phyloP scores from a whole-genome alignment of 805 yeast genomes.

The Candida chauliodis region DNA sequence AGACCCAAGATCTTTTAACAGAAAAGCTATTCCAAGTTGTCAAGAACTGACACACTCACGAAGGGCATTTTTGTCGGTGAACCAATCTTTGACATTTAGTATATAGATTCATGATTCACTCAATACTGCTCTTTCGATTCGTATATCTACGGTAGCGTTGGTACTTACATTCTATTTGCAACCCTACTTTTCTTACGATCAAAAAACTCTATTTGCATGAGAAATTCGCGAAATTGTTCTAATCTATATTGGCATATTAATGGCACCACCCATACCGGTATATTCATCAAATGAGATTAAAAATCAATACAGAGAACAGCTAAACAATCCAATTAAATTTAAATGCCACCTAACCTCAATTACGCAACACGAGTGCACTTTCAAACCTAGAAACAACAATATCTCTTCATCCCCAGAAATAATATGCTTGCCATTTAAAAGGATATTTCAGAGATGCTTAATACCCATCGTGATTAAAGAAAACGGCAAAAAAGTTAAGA shows the following conservation, averaged over 20 bases:
- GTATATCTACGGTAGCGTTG: background rate
- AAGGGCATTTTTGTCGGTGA: too few relatives aligned
- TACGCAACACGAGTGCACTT: conserved; percentile 43
- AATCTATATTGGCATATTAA: too few relatives aligned
- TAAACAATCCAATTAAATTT: conserved; percentile 28
- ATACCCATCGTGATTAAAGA: conserved; percentile 19
- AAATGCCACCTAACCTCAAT: conserved; percentile 31
- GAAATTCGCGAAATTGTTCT: too few relatives aligned
- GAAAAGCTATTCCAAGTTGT: too few relatives aligned
- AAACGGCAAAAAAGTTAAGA: conserved; percentile 23
- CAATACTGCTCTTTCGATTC: too few relatives aligned
- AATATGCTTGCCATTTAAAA: conserved; percentile 41
- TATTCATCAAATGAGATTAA: conserved; percentile 27
- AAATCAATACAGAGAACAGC: conserved; percentile 21
- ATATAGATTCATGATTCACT: too few relatives aligned
- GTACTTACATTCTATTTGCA: too few relatives aligned
- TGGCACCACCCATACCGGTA: conserved; percentile 47
- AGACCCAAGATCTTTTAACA: too few relatives aligned
- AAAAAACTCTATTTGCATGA: too few relatives aligned
- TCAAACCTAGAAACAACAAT: conserved; percentile 20
- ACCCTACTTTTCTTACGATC: too few relatives aligned
- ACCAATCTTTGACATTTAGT: too few relatives aligned
- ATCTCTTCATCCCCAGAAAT: conserved; percentile 25
- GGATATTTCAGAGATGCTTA: conserved; percentile 40
- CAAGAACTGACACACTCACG: too few relatives aligned